These are phyloP conservation scores for Plasmodium gallinaceum DNA, from an alignment of 169 alveolate genomes.

Conservation along the genomic window DNA sequence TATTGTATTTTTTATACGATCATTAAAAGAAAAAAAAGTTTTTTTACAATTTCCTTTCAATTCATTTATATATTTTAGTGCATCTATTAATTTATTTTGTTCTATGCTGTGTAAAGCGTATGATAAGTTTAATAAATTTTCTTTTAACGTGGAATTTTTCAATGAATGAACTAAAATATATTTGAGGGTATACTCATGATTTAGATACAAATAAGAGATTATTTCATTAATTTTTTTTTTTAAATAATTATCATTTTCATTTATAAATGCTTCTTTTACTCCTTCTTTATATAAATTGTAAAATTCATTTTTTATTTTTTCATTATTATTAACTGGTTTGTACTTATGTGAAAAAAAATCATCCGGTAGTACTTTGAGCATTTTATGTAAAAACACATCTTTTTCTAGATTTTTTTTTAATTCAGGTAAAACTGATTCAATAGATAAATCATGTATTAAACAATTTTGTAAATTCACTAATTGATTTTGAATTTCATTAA, in stretches of 20 bases:
- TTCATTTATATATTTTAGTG: constrained; percentile 40
- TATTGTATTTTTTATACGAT: constrained; percentile 35
- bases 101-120: constrained; percentile 47
- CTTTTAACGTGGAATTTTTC: constrained; percentile 38
- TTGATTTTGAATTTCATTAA: constrained; percentile 43
- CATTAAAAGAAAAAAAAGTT: constrained; percentile 43
- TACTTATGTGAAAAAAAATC: constrained; percentile 46
- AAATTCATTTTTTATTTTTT: constrained; percentile 69
- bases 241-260: constrained; percentile 43
- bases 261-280: constrained; percentile 54
- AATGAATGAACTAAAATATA: constrained; percentile 5
- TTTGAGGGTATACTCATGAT: constrained; percentile 26
- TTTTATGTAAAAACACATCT: constrained; percentile 34
- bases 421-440: constrained; percentile 40
- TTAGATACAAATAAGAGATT: constrained; percentile 34
- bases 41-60: constrained; percentile 56
- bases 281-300: constrained; percentile 41
- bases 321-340: constrained; percentile 30
- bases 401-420: constrained; percentile 26
- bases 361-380: constrained; percentile 25
- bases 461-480: constrained; percentile 61
- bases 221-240: constrained; percentile 6
- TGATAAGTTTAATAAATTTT: constrained; percentile 46
- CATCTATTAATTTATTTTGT: constrained; percentile 60
- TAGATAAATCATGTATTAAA: constrained; percentile 56